These are phyloP conservation scores for Niebla homalea DNA, from an alignment of 495 filamentous ascomycete species.

Conservation along the genomic window DNA sequence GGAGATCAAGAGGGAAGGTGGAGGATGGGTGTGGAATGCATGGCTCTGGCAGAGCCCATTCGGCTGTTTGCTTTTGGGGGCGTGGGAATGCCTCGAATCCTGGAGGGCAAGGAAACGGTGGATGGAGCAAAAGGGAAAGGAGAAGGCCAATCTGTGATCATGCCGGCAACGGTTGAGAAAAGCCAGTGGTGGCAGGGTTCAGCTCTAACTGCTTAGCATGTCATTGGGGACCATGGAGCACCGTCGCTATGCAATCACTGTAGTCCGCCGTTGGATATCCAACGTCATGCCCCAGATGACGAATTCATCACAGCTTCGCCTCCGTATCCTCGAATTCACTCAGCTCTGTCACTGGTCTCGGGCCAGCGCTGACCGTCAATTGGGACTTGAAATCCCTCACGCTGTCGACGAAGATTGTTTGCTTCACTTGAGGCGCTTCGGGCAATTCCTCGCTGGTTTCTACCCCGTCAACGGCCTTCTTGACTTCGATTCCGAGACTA, in stretches of 20 bases:
- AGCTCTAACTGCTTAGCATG: neutral
- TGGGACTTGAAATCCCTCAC: slow-evolving; percentile 65
- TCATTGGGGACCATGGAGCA: neutral
- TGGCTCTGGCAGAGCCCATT: slow-evolving; percentile 59
- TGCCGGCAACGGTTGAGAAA: neutral
- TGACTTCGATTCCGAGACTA: slow-evolving; percentile 23
- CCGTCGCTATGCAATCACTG: neutral
- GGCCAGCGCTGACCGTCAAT: slow-evolving; percentile 52
- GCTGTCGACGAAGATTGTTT: slow-evolving; percentile 48
- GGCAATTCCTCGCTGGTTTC: slow-evolving; percentile 11
- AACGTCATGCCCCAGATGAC: no score
- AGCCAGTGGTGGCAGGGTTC: neutral
- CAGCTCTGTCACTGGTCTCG: slow-evolving; percentile 57
- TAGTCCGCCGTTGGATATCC: no score
- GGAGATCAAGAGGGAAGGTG: slow-evolving; percentile 47
- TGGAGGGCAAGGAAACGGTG: slow-evolving; percentile 53
- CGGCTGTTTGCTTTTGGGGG: slow-evolving; percentile 47
- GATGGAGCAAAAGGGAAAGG: slow-evolving; percentile 21
- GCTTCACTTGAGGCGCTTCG: slow-evolving; percentile 15
- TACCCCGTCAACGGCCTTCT: slow-evolving; percentile 17
- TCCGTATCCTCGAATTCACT: slow-evolving; percentile 72
- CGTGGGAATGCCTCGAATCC: slow-evolving; percentile 55
- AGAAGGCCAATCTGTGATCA: slow-evolving; percentile 2
- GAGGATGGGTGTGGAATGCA: slow-evolving; percentile 67
- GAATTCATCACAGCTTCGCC: slow-evolving; percentile 46